Evolutionary conservation across 2,329 filamentous ascomycete genomes (phyloP).

Genomic region (Ophiostoma fasciatum): DNA sequence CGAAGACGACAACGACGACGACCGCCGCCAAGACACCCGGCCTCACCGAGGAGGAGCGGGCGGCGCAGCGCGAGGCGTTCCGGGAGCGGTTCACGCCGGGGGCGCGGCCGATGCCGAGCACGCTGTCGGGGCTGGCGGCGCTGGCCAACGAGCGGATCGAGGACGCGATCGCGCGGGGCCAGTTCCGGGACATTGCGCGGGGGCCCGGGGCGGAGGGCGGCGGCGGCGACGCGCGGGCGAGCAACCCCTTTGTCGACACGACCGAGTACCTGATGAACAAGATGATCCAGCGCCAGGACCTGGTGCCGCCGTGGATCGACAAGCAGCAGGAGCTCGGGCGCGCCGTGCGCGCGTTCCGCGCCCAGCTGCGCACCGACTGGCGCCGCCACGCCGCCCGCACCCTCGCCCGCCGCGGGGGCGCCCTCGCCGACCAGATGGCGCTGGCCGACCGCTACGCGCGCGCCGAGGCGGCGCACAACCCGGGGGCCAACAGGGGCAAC

Average conservation of each 20-base stretch:
- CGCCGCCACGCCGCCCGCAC: slow-evolving; percentile 63
- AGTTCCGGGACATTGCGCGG: slow-evolving; percentile 71
- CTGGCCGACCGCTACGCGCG: slow-evolving; percentile 59
- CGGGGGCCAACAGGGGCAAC: slow-evolving; percentile 29
- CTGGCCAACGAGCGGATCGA: slow-evolving; percentile 84
- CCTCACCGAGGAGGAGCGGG: slow-evolving; percentile 39
- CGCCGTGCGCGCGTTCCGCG: slow-evolving; percentile 54
- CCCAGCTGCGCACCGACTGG: slow-evolving; percentile 69
- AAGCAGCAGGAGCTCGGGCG: slow-evolving; percentile 83
- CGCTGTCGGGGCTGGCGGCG: slow-evolving; percentile 62
- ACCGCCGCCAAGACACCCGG: slow-evolving; percentile 31
- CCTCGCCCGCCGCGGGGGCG: slow-evolving; percentile 65
- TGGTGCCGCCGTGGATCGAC: slow-evolving; percentile 96
- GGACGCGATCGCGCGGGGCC: slow-evolving; percentile 79
- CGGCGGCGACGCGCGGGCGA: slow-evolving; percentile 65
- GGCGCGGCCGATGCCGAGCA: slow-evolving; percentile 55
- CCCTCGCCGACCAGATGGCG: slow-evolving; percentile 55
- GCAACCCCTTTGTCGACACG: slow-evolving; percentile 84
- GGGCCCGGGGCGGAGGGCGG: slow-evolving; percentile 47
- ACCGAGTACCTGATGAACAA: slow-evolving; percentile 98
- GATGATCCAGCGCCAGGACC: slow-evolving; percentile 91
- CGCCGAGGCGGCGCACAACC: slow-evolving; percentile 56
- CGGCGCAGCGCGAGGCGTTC: slow-evolving; percentile 61
- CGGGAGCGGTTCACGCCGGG: slow-evolving; percentile 66
- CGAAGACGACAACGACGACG: neutral